phyloP scores from a whole-genome alignment of 345 rosid genomes.

The Reutealis trisperma region DNA sequence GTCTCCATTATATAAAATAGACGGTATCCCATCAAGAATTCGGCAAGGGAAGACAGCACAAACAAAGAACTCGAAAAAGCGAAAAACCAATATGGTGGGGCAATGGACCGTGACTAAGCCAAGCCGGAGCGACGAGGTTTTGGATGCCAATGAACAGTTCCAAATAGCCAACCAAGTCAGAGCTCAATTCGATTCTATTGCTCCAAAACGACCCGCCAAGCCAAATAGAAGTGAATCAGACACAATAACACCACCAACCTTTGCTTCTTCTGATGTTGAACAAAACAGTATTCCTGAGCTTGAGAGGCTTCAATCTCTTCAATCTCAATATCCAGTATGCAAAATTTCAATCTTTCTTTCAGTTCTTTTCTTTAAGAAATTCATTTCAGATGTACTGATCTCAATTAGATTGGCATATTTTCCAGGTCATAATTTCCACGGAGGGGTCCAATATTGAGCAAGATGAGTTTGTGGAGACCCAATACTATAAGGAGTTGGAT shows the following conservation, averaged over 20 bases:
- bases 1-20: background rate
- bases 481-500: slow-evolving; percentile 55
- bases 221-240: slow-evolving; percentile 74
- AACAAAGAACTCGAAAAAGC: background rate
- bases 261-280: slow-evolving; percentile 21
- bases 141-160: slow-evolving; percentile 52
- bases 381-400: background rate
- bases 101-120: slow-evolving; percentile 53
- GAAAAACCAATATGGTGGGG: slow-evolving; percentile 26
- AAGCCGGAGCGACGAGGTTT: slow-evolving; percentile 76
- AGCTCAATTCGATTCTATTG: slow-evolving; percentile 59
- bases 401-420: background rate
- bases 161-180: slow-evolving; percentile 51
- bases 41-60: background rate
- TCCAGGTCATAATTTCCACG: slow-evolving; percentile 32
- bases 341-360: background rate
- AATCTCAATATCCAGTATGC: slow-evolving; percentile 46
- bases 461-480: slow-evolving; percentile 67
- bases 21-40: background rate
- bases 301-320: slow-evolving; percentile 57
- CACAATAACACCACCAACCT: background rate
- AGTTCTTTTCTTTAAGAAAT: no score
- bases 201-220: slow-evolving; percentile 70
- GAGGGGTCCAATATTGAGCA: slow-evolving; percentile 28
- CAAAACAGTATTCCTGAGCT: slow-evolving; percentile 48